Evolutionary conservation across 106 monocot species (phyloP).

Genomic region (Allium sativum): DNA sequence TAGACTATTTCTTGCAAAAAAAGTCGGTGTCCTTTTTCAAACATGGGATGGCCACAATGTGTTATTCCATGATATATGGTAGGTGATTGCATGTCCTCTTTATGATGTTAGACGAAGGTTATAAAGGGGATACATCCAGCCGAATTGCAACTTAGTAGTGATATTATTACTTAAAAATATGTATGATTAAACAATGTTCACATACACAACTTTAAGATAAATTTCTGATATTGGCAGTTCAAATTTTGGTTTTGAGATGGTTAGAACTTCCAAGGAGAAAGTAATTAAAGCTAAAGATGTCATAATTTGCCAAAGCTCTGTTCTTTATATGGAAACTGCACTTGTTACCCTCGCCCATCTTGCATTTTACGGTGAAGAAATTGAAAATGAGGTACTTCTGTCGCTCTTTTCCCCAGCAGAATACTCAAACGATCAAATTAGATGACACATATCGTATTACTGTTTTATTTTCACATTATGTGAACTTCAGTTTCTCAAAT

Average conservation of each 20-base stretch:
- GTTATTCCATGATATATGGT: slow-evolving; percentile 93
- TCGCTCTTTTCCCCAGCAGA: not conserved
- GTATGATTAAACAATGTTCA: not conserved
- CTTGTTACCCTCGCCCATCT: slow-evolving; percentile 73
- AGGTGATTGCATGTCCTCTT: slow-evolving; percentile 1
- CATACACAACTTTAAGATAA: not conserved
- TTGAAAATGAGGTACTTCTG: slow-evolving; percentile 59
- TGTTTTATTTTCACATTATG: no score
- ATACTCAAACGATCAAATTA: no score
- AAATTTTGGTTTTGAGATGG: slow-evolving; percentile 66
- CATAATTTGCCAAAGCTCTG: slow-evolving; percentile 20
- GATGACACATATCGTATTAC: no score
- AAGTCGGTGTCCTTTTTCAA: slow-evolving; percentile 66
- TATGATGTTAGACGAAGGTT: not conserved
- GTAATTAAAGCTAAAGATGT: slow-evolving; percentile 58
- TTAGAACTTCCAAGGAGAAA: slow-evolving; percentile 52
- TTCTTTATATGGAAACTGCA: slow-evolving; percentile 45
- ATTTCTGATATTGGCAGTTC: slow-evolving; percentile 29
- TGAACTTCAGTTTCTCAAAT: no score
- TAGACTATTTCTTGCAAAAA: slow-evolving; percentile 67
- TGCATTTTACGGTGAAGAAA: slow-evolving; percentile 57
- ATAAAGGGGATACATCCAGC: not conserved
- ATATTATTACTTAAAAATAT: not conserved
- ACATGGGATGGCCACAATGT: slow-evolving; percentile 94
- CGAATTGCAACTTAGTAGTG: not conserved